A percentile compares a stretch with the other conserved stretches of the same genome.
These are phyloP conservation scores for Gryganskiella cystojenkinii DNA, from an alignment of 192 early-diverging fungal genomes.

Conservation along the genomic window DNA sequence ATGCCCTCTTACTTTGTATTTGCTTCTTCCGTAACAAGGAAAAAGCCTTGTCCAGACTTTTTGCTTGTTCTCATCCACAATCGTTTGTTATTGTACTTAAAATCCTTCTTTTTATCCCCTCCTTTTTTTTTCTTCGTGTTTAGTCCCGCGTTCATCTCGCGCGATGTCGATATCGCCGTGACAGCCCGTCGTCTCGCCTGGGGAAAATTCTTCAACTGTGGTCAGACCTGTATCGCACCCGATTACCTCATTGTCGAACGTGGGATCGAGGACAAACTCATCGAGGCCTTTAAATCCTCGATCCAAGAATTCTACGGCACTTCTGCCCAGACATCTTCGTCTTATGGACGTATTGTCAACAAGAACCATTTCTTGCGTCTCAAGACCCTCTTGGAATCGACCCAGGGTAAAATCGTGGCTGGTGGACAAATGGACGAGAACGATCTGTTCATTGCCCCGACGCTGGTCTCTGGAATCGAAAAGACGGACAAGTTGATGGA, in stretches of 20 bases:
- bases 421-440: constrained; percentile 70
- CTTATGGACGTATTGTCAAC: constrained; percentile 75
- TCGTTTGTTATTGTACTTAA: too few relatives aligned
- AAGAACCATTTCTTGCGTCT: constrained; percentile 72
- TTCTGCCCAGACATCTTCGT: constrained; percentile 51
- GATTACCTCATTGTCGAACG: constrained; percentile 79
- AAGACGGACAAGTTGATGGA: constrained; percentile 78
- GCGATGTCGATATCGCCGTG: constrained; percentile 72
- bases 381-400: constrained; percentile 58
- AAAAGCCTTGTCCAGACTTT: too few relatives aligned
- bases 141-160: constrained; percentile 74
- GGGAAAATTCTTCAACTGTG: constrained; percentile 89
- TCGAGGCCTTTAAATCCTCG: constrained; percentile 61
- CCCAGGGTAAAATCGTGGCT: constrained; percentile 62
- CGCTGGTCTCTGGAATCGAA: constrained; percentile 79
- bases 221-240: constrained; percentile 87
- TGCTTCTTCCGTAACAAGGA: too few relatives aligned
- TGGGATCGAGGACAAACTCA: constrained; percentile 59
- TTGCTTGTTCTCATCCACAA: too few relatives aligned
- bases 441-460: constrained; percentile 82
- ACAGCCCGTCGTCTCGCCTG: constrained; percentile 82
- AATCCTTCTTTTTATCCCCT: not conserved
- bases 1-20: not conserved
- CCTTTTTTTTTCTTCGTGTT: not conserved
- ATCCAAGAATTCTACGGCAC: constrained; percentile 57